Conservation (phyloP, 1,284 basidiomycete genomes). For the Acaromyces ingoldii region DNA sequence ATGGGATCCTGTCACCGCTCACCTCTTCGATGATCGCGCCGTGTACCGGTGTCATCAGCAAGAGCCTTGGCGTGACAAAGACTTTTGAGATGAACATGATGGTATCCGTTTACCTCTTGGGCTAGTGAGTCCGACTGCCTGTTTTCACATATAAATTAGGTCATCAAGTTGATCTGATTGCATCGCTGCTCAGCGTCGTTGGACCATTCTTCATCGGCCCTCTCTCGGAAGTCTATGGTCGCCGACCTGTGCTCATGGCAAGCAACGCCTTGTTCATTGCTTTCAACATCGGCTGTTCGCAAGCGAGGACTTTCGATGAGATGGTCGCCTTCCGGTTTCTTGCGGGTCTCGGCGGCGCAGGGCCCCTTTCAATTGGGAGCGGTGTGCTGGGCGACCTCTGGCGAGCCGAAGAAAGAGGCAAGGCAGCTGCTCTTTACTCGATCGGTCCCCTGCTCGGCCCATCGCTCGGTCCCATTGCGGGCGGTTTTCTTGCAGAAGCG, state of each 20-base stretch:
- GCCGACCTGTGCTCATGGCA: slow-evolving; percentile 64
- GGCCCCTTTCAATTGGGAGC: slow-evolving; percentile 56
- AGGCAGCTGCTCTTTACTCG: slow-evolving; percentile 65
- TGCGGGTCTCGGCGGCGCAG: slow-evolving; percentile 60
- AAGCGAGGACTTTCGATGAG: slow-evolving; percentile 24
- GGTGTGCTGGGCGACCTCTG: slow-evolving; percentile 61
- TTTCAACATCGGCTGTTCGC: slow-evolving; percentile 57
- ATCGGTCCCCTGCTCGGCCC: slow-evolving; percentile 74
- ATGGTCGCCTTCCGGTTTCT: slow-evolving; percentile 67
- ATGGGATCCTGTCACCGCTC: slow-evolving; percentile 28
- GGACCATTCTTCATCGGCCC: slow-evolving; percentile 61
- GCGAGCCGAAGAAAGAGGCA: slow-evolving; percentile 65
- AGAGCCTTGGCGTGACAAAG: slow-evolving; percentile 52
- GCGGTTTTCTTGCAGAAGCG: slow-evolving; percentile 17
- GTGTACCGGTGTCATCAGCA: slow-evolving; percentile 22
- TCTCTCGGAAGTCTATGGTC: slow-evolving; percentile 58
- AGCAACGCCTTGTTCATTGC: slow-evolving; percentile 55
- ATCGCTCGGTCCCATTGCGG: slow-evolving; percentile 51
- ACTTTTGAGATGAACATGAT: slow-evolving; percentile 67
- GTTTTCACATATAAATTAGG: too few relatives aligned
- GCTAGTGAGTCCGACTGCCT: slow-evolving; percentile 7
- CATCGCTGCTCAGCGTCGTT: not conserved
- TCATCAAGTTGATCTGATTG: not conserved
- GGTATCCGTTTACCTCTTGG: slow-evolving; percentile 59
- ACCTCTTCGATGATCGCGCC: slow-evolving; percentile 34